These are phyloP conservation scores for Hysterium pulicare DNA, from an alignment of 2,329 filamentous ascomycete species.

Conservation along the genomic window DNA sequence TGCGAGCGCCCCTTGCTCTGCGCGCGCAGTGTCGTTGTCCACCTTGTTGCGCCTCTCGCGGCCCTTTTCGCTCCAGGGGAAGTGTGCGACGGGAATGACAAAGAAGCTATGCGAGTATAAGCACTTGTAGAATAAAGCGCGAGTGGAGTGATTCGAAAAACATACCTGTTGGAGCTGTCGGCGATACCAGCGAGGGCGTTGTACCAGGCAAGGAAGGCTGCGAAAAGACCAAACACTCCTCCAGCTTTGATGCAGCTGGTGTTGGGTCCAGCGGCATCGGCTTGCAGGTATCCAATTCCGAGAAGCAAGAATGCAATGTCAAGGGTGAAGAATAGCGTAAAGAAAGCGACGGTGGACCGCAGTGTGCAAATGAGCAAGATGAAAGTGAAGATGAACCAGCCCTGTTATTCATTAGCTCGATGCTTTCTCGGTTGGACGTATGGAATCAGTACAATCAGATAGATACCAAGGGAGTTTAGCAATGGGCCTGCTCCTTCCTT, in stretches of 20 bases:
- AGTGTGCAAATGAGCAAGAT: constrained; percentile 56
- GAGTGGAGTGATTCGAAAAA: background rate
- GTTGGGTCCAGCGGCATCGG: constrained; percentile 41
- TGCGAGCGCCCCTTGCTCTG: no score
- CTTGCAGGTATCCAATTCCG: constrained; percentile 50
- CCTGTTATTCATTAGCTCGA: constrained; percentile 17
- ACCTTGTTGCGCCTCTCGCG: constrained; percentile 36
- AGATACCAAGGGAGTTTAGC: constrained; percentile 55
- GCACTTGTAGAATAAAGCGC: constrained; percentile 2
- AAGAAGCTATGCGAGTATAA: constrained; percentile 66
- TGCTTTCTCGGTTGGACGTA: no score
- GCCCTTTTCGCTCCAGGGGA: constrained; percentile 73
- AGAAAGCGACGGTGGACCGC: constrained; percentile 57
- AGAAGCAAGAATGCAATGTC: constrained; percentile 59
- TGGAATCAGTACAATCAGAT: constrained; percentile 45
- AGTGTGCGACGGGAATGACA: constrained; percentile 86
- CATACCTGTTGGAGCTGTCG: constrained; percentile 50
- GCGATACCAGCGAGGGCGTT: constrained; percentile 54
- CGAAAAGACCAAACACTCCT: constrained; percentile 52
- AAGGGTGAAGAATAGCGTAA: constrained; percentile 57
- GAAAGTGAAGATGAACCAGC: constrained; percentile 59
- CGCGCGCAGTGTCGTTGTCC: constrained; percentile 36
- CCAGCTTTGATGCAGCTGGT: constrained; percentile 48
- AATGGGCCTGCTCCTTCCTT: constrained; percentile 30
- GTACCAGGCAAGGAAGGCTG: constrained; percentile 55